Evolutionary conservation across 495 filamentous ascomycete genomes (phyloP), one percentile per base, ranked within the genome.

Genomic region (Penicillium coprophilum): DNA sequence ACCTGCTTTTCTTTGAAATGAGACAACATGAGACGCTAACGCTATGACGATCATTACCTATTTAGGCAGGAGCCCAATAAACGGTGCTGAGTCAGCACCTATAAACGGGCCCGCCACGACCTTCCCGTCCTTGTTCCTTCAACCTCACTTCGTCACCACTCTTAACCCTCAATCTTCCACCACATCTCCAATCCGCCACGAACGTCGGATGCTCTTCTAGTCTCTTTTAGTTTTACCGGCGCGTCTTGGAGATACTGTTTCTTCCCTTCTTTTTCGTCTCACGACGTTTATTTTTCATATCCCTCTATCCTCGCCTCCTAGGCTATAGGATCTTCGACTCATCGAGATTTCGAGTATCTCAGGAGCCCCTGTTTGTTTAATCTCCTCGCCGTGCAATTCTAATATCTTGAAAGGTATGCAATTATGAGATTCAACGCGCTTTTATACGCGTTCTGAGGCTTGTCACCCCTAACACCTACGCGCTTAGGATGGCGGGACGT

Each of bases 301-400:
- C 39, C 39, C 48, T 38, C 11, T 39, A 2, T 27, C 15, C 21
- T 31, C 11, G 10, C 0, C 21, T 10, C 20, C 21, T 43, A 31
- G 38, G n/a, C 38, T 52, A 52, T 52, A 52, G 27, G 38, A 17
- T 47, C 28, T 2, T 47, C 17, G 46, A 31, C 40, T 30, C 28
- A 7, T 38, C 34, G 15, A 8, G 2, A 38, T n/a, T 7, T 8
- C 34, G 12, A 48, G 46, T 4, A 48, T 21, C 17, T 19, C 27
- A 10, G 15, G 17, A 13, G 40, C 19, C 40, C 17, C 17, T 31
- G 31, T 4, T 30, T n/a, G n/a, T 1, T 1, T 20, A 10, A 1
- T 2, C 4, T 20, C 17, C 1, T 47, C 19, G 4, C 6, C 23
- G 0, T 17, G 15, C 13, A 36, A 6, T 13, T 36, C 32, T 36